A percentile compares a stretch with the other conserved stretches of the same genome.
These are phyloP conservation scores for Hirsutella minnesotensis DNA, from an alignment of 2,329 filamentous ascomycete genomes.

Conservation along the genomic window DNA sequence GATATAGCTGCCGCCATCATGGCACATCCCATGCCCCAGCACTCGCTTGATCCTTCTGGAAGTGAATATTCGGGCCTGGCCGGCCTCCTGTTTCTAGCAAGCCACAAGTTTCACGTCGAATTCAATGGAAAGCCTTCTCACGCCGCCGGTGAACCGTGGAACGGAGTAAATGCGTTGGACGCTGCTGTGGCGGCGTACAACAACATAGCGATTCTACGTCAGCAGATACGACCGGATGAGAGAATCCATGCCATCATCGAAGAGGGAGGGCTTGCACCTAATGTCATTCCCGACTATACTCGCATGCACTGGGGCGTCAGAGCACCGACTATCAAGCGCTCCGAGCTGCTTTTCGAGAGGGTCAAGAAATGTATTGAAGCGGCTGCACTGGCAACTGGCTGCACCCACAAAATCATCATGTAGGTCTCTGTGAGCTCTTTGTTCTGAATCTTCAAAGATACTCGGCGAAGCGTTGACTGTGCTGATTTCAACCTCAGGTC, in stretches of 20 bases:
- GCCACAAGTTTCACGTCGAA: slow-evolving; percentile 18
- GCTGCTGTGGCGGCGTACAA: slow-evolving; percentile 23
- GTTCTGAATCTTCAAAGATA: neutral
- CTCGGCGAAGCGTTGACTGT: neutral
- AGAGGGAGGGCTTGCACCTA: slow-evolving; percentile 21
- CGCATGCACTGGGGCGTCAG: slow-evolving; percentile 27
- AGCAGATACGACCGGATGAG: slow-evolving; percentile 24
- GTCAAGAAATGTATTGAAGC: slow-evolving; percentile 25
- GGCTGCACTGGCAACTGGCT: slow-evolving; percentile 21
- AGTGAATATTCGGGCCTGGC: slow-evolving; percentile 11
- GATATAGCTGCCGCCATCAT: slow-evolving; percentile 18
- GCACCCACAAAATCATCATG: slow-evolving; percentile 21
- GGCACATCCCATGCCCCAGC: slow-evolving; percentile 12
- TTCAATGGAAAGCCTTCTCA: slow-evolving; percentile 22
- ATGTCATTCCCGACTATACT: slow-evolving; percentile 27
- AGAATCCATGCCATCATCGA: slow-evolving; percentile 25
- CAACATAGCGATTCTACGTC: slow-evolving; percentile 22
- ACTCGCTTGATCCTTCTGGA: neutral
- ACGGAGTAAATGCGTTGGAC: slow-evolving; percentile 24
- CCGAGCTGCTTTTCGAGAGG: slow-evolving; percentile 14
- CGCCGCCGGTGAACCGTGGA: slow-evolving; percentile 23
- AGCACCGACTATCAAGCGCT: slow-evolving; percentile 18
- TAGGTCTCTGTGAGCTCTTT: slow-evolving; percentile 9
- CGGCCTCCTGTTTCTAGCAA: slow-evolving; percentile 18
- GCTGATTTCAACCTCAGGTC: slow-evolving; percentile 9